These are phyloP conservation scores for Collybiopsis confluens DNA, from an alignment of 768 basidiomycete genomes.

Conservation along the genomic window DNA sequence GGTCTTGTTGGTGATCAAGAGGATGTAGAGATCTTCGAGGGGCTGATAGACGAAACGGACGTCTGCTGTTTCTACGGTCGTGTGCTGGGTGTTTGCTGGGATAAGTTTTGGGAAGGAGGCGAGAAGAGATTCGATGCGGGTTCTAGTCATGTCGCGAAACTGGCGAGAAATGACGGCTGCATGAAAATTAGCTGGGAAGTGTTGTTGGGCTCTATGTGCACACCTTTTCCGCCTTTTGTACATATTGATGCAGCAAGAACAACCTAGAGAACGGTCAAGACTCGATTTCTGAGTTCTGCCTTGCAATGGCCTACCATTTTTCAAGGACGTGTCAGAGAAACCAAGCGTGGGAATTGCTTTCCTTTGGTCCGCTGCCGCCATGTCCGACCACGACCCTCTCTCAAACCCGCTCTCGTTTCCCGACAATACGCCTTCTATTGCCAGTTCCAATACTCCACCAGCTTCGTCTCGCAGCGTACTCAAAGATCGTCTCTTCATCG, in stretches of 20 bases:
- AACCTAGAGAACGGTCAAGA: constrained; percentile 58
- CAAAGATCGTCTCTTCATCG: constrained; percentile 82
- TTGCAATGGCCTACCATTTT: neutral
- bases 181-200: constrained; percentile 2
- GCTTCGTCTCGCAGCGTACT: constrained; percentile 30
- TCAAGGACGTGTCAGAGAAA: neutral
- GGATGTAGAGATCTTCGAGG: constrained; percentile 93
- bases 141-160: constrained; percentile 88
- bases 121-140: constrained; percentile 91
- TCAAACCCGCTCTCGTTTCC: neutral
- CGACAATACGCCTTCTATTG: neutral
- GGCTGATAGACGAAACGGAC: constrained; percentile 97
- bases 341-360: too few species aligned
- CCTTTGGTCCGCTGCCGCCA: too few species aligned
- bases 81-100: constrained; percentile 90
- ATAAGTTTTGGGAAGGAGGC: constrained; percentile 98
- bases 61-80: constrained; percentile 92
- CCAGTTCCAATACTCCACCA: neutral
- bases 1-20: constrained; percentile 96
- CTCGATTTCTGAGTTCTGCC: too few species aligned
- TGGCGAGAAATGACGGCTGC: constrained; percentile 97
- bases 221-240: constrained; percentile 90
- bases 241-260: constrained; percentile 94
- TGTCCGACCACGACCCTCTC: neutral
- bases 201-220: constrained; percentile 16